Evolutionary conservation across 1,284 basidiomycete species (phyloP).

Genomic region (Rhodotorula glutinis): DNA sequence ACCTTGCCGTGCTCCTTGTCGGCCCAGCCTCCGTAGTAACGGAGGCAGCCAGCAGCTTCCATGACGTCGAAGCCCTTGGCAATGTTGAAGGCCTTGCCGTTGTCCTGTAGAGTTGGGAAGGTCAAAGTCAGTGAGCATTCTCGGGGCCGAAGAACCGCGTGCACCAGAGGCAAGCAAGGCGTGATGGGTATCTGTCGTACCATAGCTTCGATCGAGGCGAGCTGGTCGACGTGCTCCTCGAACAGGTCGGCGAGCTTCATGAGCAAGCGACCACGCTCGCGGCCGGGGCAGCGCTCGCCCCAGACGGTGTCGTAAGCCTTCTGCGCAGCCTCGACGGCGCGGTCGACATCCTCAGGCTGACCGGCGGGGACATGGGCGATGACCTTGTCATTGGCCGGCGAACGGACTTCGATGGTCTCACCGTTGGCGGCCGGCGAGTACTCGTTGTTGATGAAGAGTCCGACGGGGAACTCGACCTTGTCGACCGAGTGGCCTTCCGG

Average conservation of each 20-base stretch:
- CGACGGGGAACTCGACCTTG: constrained; percentile 54
- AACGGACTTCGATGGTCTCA: constrained; percentile 70
- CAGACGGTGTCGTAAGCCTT: constrained; percentile 70
- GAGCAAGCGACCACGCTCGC: constrained; percentile 60
- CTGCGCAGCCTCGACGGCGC: constrained; percentile 64
- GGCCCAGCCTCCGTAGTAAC: constrained; percentile 63
- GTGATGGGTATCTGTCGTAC: no score
- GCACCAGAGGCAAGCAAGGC: no score
- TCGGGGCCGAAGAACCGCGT: no score
- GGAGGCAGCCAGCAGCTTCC: constrained; percentile 60
- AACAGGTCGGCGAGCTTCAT: constrained; percentile 73
- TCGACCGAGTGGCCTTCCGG: constrained; percentile 42
- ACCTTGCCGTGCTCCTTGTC: constrained; percentile 83
- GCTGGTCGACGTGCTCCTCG: constrained; percentile 65
- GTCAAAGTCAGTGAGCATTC: not conserved
- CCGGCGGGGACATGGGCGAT: constrained; percentile 68
- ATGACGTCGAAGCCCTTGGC: constrained; percentile 67
- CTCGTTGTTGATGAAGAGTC: constrained; percentile 78
- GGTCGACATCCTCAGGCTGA: constrained; percentile 45
- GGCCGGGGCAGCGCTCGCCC: constrained; percentile 71
- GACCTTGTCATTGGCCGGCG: constrained; percentile 72
- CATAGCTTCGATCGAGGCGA: constrained; percentile 70
- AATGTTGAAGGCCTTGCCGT: constrained; percentile 72
- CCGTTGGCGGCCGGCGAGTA: constrained; percentile 67
- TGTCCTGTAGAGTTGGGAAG: constrained; percentile 54